Evolutionary conservation across 345 rosid genomes (phyloP), one percentile per base, ranked within the genome.

Genomic region (Odontarrhena argentea): DNA sequence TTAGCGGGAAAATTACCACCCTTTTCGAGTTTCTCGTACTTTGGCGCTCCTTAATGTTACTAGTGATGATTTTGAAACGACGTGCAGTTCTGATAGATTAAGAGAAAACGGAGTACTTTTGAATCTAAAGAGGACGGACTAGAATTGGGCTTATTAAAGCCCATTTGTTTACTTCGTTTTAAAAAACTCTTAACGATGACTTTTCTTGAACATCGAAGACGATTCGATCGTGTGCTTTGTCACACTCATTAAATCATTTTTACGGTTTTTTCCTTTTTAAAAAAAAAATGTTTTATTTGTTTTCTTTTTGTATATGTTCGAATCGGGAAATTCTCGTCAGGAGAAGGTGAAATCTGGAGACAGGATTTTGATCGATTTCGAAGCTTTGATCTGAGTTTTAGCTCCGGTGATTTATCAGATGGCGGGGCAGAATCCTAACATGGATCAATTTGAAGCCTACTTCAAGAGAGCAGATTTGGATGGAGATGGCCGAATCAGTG

Each of bases 391-490:
- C 68, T 36, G 24, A 66, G 40, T 30, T 47, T 28, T 46, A 58
- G 70, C 53, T 67, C 52, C 58, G 50, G 70, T 28, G 75, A 68
- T 68, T 48, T 14, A 4, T 35, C 1, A 52, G 8, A 84, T 85
- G 90, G 84, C 90, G 71, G 83, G 73, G 10, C 86, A 65, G 74
- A 76, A 70, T 74, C 74, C 79, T 12, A 78, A 67, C 77, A 78
- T 73, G 88, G 93, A 91, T 81, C 88, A 79, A 79, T 91, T 94
- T 69, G 99, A 94, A 70, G 83, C 77, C 0, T 88, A 74, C 84
- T 94, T 91, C 52, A 83, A 64, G 85, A 83, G 83, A 79, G 99
- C 99, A 55, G 99, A 91, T 91, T 85, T 94, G 74, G 95, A 94
- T 34, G 92, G 97, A 61, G 97, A 91, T 74, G 99, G 95, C 25